Base-by-base conservation (phyloP, 2,329 filamentous ascomycete genomes). In the Alternaria rosae region DNA sequence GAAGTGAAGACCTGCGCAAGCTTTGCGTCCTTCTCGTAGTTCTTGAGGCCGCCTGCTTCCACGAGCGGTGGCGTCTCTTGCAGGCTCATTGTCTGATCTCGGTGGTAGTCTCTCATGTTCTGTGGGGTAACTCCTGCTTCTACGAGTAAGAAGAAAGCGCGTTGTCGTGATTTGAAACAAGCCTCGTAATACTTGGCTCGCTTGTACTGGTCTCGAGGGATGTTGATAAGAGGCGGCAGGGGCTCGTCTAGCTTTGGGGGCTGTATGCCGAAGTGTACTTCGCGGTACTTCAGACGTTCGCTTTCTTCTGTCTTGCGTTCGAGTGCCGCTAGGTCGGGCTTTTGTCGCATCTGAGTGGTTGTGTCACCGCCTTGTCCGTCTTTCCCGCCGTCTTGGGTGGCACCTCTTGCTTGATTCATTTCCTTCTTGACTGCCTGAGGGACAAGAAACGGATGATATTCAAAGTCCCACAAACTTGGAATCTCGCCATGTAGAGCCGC, bases 381-480 rank as follows among this genome's bases (percentile, higher is more conserved):
- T 15, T 48, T 32, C 10, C 48, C 48, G 9, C 17, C 26, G 13
- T 52, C 47, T 20, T 47, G 23, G 21, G n/a, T 56, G 17, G 25
- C 47, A 6, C 35, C 30, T 5, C 35, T 50, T 11, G 32, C 51
- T 48, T 58, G 44, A 20, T 48, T 50, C 5, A 44, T 20, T 6
- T 43, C 58, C 25, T 66, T 63, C 38, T 54, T 61, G 10, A 60
- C 15, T 2, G 66, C 64, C 17, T 17, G 55, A 6, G 68, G 63
- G 13, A 76, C 45, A 9, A 67, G 20, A 25, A 71, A 57, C 15
- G 76, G 76, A 30, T 76, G 75, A 17, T 69, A 68, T 25, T 78
- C 76, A 53, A 78, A 79, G 38, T 75, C 70, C 74, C 73, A 77
- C 35, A 79, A 54, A 48, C 72, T 77, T 10, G 76, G 76, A 23